Percentiles rank a stretch among this genome's conserved stretches.
Conservation (phyloP, 2,329 filamentous ascomycete species). For the Penicillium sp. region DNA sequence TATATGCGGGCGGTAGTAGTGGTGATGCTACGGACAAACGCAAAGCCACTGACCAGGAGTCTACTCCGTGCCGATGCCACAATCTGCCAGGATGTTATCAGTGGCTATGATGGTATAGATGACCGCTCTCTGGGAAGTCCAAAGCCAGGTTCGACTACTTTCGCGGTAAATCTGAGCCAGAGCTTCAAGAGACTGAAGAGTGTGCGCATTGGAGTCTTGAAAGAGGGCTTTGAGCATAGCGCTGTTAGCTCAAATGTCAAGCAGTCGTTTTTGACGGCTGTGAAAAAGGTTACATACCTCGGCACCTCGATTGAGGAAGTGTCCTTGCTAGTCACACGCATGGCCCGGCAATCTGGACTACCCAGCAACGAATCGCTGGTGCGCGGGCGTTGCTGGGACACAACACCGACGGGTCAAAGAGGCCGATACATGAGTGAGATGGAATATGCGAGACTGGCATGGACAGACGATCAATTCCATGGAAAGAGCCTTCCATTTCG, state of each 20-base stretch:
- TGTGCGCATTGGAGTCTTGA: conserved; percentile 46
- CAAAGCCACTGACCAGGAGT: conserved; percentile 1
- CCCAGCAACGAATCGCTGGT: conserved; percentile 43
- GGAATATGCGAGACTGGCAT: conserved; percentile 51
- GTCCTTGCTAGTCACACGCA: conserved; percentile 52
- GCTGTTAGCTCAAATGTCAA: conserved; percentile 46
- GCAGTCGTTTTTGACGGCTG: conserved; percentile 47
- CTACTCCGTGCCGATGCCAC: conserved; percentile 29
- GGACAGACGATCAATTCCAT: conserved; percentile 19
- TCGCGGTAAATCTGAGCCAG: conserved; percentile 14
- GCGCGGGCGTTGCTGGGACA: conserved; percentile 47
- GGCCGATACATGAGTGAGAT: conserved; percentile 55
- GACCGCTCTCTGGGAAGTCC: conserved; percentile 44
- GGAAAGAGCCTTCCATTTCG: conserved; percentile 46
- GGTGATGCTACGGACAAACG: conserved; percentile 57
- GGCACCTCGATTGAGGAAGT: conserved; percentile 56
- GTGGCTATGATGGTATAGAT: conserved; percentile 54
- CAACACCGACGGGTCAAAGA: conserved; percentile 46
- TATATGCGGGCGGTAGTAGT: conserved; percentile 52
- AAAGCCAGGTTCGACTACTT: conserved; percentile 27
- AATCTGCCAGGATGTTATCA: conserved; percentile 48
- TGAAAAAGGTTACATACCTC: conserved; percentile 45
- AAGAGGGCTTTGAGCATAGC: conserved; percentile 48
- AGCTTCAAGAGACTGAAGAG: conserved; percentile 18
- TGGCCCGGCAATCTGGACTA: conserved; percentile 54